phyloP scores from a whole-genome alignment of 2,329 filamentous ascomycete genomes.

The Neonectria hederae region DNA sequence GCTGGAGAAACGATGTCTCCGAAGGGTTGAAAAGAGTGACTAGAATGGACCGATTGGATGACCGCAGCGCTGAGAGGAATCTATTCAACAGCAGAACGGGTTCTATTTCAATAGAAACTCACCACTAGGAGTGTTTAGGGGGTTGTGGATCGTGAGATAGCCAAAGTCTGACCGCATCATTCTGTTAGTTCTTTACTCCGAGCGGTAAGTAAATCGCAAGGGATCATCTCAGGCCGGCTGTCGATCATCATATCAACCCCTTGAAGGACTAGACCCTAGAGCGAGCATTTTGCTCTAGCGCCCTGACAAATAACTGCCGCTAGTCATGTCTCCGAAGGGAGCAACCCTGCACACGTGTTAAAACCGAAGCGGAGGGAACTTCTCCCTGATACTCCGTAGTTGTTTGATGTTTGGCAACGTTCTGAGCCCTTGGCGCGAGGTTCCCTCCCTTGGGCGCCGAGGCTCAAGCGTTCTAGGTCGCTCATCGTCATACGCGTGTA shows the following conservation, averaged over 20 bases:
- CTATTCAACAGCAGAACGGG: not conserved
- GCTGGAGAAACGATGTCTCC: conserved; percentile 33
- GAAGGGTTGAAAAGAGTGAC: conserved; percentile 30
- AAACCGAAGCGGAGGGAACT: not conserved
- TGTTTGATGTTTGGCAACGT: not conserved
- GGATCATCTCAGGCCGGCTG: conserved; percentile 20
- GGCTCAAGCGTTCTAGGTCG: not conserved
- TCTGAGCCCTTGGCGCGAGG: not conserved
- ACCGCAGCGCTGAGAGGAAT: conserved; percentile 3
- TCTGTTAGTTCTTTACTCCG: conserved; percentile 15
- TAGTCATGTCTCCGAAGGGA: not conserved
- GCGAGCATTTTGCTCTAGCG: not conserved
- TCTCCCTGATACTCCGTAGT: not conserved
- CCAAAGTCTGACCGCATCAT: not conserved
- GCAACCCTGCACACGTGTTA: not conserved
- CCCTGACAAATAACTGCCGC: not conserved
- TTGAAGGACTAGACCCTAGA: not conserved
- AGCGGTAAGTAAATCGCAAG: conserved; percentile 10
- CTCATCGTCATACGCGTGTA: not conserved
- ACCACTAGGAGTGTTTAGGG: not conserved
- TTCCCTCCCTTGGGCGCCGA: not conserved
- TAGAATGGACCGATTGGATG: conserved; percentile 23
- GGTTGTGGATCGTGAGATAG: not conserved
- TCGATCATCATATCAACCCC: conserved; percentile 32
- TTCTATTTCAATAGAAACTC: not conserved